Conservation (phyloP, 208 protist species). For the Crithidia brevicula region DNA sequence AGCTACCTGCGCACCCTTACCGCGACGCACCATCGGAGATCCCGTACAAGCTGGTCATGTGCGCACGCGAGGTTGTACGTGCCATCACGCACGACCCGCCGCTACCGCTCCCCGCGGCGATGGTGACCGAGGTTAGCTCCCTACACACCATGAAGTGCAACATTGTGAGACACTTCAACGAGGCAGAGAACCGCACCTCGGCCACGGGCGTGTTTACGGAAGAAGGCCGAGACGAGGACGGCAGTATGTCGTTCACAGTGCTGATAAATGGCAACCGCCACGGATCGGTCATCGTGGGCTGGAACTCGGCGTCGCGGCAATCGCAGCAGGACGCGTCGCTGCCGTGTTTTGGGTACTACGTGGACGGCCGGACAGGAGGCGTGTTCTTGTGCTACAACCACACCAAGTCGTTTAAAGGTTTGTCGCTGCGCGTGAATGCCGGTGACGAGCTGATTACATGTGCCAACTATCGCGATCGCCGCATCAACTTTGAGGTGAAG, state of each 20-base stretch:
- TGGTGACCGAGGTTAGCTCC: constrained; percentile 45
- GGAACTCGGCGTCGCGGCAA: constrained; percentile 65
- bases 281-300: constrained; percentile 76
- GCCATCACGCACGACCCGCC: constrained; percentile 68
- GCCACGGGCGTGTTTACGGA: constrained; percentile 64
- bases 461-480: constrained; percentile 69
- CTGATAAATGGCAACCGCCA: constrained; percentile 48
- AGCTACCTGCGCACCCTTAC: constrained; percentile 37
- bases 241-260: constrained; percentile 65
- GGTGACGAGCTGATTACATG: constrained; percentile 60
- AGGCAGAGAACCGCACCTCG: constrained; percentile 17
- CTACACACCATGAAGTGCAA: constrained; percentile 64
- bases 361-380: constrained; percentile 61
- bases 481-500: constrained; percentile 59
- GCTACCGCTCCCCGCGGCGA: constrained; percentile 60
- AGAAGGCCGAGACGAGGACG: constrained; percentile 46
- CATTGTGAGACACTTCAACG: constrained; percentile 26
- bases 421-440: constrained; percentile 57
- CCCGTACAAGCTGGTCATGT: constrained; percentile 78
- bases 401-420: constrained; percentile 28
- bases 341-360: constrained; percentile 79
- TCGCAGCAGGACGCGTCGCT: constrained; percentile 28
- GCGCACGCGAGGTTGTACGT: constrained; percentile 54
- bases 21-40: constrained; percentile 38
- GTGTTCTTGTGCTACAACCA: constrained; percentile 70